A percentile compares a stretch with the other conserved stretches of the same genome.
These are phyloP conservation scores for Chrysochromulina tobinii DNA, from an alignment of 78 protist species.

Conservation along the genomic window DNA sequence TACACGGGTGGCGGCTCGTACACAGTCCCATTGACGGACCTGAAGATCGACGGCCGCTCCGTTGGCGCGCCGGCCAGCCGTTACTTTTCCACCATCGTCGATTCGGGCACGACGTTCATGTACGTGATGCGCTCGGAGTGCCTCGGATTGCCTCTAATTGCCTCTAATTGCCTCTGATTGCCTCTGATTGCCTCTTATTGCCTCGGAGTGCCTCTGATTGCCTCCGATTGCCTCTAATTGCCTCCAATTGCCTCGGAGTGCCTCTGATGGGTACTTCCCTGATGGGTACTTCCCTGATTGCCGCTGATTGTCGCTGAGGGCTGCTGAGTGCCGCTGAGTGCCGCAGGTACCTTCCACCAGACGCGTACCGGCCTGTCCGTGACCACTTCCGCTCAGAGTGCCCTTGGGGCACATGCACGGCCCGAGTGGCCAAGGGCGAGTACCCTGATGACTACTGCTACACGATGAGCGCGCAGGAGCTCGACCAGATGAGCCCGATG, in stretches of 20 bases:
- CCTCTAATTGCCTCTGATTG: too few relatives aligned
- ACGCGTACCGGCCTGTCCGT: not conserved
- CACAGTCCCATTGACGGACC: not conserved
- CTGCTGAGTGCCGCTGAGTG: too few relatives aligned
- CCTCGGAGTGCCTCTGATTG: too few relatives aligned
- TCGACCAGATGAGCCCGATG: not conserved
- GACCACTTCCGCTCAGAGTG: not conserved
- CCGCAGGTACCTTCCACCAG: not conserved
- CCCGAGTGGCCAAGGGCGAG: not conserved
- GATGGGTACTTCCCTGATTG: too few relatives aligned
- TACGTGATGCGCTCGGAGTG: not conserved
- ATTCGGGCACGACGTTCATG: constrained; percentile 24
- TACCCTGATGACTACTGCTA: constrained; percentile 22
- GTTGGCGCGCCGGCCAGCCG: not conserved
- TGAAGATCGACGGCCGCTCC: not conserved
- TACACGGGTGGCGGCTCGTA: not conserved
- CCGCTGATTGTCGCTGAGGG: too few relatives aligned
- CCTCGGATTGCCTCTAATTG: too few relatives aligned
- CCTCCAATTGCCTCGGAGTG: too few relatives aligned
- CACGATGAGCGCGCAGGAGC: not conserved
- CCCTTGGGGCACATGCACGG: not conserved
- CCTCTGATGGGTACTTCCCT: too few relatives aligned
- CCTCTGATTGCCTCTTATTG: too few relatives aligned
- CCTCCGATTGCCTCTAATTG: too few relatives aligned
- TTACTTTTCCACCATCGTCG: not conserved